Conservation (phyloP, 2,329 filamentous ascomycete genomes). For the Phyllosticta citrichinensis region DNA sequence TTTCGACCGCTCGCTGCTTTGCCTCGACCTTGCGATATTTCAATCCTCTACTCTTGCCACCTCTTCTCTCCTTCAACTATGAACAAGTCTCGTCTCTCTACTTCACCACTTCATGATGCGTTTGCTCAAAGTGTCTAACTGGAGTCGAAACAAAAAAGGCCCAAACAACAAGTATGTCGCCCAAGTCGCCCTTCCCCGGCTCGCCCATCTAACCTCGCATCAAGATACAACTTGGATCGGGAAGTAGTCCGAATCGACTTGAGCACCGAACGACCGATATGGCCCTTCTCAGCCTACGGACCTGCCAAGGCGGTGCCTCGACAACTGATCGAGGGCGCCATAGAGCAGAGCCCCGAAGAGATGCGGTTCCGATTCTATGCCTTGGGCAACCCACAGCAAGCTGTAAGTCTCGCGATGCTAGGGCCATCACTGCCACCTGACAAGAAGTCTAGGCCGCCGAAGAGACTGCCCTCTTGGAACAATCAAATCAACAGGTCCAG, state of each 20-base stretch:
- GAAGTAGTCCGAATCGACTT: constrained; percentile 45
- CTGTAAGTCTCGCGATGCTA: constrained; percentile 29
- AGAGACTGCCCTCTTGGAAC: constrained; percentile 10
- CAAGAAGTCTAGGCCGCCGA: not conserved
- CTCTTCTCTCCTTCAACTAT: not conserved
- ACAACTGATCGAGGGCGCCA: constrained; percentile 71
- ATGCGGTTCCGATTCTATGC: constrained; percentile 64
- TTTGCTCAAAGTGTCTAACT: not conserved
- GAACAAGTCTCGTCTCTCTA: not conserved
- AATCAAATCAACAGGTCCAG: constrained; percentile 52
- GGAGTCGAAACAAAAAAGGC: not conserved
- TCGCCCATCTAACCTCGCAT: not conserved
- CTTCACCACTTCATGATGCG: not conserved
- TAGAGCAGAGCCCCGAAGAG: constrained; percentile 84
- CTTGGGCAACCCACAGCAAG: constrained; percentile 50
- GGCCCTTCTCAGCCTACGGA: constrained; percentile 80
- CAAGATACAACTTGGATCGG: constrained; percentile 10
- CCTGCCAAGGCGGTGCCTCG: constrained; percentile 66
- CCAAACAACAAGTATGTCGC: not conserved
- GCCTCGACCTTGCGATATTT: not conserved
- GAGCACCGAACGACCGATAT: constrained; percentile 61
- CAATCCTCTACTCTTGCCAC: not conserved
- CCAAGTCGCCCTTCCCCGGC: not conserved
- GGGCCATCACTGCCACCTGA: too few relatives aligned
- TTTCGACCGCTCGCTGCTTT: not conserved